Evolutionary conservation across 441 rosid species (phyloP), one percentile per base, ranked within the genome.

Genomic region (Arabidopsis hybrid): DNA sequence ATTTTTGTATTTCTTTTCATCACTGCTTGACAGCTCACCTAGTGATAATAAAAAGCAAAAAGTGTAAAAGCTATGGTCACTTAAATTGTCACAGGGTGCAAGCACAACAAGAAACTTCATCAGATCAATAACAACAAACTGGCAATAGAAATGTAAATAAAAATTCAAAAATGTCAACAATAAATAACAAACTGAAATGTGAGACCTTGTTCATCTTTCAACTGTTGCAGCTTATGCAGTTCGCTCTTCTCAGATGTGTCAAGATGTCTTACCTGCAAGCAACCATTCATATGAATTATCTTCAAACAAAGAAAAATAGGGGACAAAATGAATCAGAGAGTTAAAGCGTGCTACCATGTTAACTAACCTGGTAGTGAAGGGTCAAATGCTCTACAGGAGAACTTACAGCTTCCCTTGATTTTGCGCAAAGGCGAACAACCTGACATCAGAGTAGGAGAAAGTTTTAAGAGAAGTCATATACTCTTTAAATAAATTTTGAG

Each of bases 371-470:
- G 87, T 96, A 96, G 77, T 96, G 99, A 75, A 96, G 96, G 55
- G 98, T 96, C 81, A 96, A 85, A 88, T 96, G 98, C 84, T 96
- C 99, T 71, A 96, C 96, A 45, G 99, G 99, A 72, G 98, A 93
- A 78, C 98, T 93, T 9, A 96, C 99, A 74, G 98, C 97, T 82
- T 96, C 98, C 85, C 99, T 91, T 61, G 99, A 96, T 78, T 96
- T 96, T 59, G 99, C 97, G 86, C 99, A 96, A 36, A 96, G 92
- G 68, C 98, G 90, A 78, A 96, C 97, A 75, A 96, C 98, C 99
- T 95, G 77, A 42, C 11, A 75, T 13, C 53, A 73, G 46, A 63
- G 65, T 52, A 56, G 38, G 65, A 35, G 52, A 76, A 13, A 38
- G 34, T 13, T 67, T 35, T 1, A 36, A 58, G 60, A 45, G 61